These are phyloP conservation scores for Anaeromyces robustus DNA, from an alignment of 192 early-diverging fungal species.

Conservation along the genomic window DNA sequence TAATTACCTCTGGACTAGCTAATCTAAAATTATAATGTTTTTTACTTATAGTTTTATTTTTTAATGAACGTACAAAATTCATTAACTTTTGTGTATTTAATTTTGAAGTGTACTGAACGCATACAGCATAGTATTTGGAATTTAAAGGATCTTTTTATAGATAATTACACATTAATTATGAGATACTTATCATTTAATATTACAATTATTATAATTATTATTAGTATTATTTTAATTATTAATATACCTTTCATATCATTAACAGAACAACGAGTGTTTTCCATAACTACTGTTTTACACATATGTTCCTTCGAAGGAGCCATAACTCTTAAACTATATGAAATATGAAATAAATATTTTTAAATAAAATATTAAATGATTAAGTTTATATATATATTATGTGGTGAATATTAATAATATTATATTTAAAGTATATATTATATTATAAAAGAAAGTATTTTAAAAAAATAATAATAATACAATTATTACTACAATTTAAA, in stretches of 20 bases:
- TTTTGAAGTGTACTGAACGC: slow-evolving; percentile 45
- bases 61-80: slow-evolving; percentile 42
- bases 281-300: slow-evolving; percentile 78
- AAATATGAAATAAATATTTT: no score
- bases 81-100: slow-evolving; percentile 46
- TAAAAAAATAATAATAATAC: no score
- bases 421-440: no score
- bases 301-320: slow-evolving; percentile 63
- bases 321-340: background rate
- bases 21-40: slow-evolving; percentile 72
- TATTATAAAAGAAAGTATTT: no score
- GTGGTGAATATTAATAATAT: no score
- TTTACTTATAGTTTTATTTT: slow-evolving; percentile 25
- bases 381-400: no score
- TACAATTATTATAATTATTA: background rate
- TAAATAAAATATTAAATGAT: no score
- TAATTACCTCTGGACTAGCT: slow-evolving; percentile 26
- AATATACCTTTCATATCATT: slow-evolving; percentile 18
- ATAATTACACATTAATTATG: no score
- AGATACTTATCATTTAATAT: background rate
- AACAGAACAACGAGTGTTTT: slow-evolving; percentile 66
- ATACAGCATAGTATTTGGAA: slow-evolving; percentile 46
- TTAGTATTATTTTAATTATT: slow-evolving; percentile 3
- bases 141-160: slow-evolving; percentile 22
- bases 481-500: no score